Conservation (phyloP, 2,329 filamentous ascomycete species). For the Trichoderma hamatum region DNA sequence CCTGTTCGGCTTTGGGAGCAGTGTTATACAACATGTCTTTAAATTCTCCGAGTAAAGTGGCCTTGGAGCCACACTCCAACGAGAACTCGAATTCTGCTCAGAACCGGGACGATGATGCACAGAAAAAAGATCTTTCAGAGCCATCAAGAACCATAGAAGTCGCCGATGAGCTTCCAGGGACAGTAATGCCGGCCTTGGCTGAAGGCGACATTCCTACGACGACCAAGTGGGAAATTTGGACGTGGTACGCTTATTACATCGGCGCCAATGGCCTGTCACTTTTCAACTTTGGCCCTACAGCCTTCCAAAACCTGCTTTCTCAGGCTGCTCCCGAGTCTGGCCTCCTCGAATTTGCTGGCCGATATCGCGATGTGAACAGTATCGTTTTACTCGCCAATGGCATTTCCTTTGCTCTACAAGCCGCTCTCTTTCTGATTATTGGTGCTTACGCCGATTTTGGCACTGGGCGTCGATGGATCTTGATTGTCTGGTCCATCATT, state of each 20-base stretch:
- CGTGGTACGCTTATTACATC: constrained; percentile 28
- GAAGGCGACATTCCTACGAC: constrained; percentile 25
- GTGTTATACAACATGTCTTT: constrained; percentile 14
- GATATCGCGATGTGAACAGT: constrained; percentile 62
- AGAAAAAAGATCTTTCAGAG: background rate
- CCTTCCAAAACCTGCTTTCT: constrained; percentile 28
- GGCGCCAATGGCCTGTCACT: constrained; percentile 27
- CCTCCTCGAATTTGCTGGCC: constrained; percentile 58
- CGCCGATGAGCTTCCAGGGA: constrained; percentile 22
- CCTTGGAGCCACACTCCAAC: background rate
- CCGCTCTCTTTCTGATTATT: constrained; percentile 57
- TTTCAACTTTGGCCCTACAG: constrained; percentile 30
- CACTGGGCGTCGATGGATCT: constrained; percentile 59
- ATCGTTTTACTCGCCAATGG: constrained; percentile 68
- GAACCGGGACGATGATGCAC: background rate
- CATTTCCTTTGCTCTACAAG: constrained; percentile 68
- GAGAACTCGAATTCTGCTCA: background rate
- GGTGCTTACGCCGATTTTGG: constrained; percentile 66
- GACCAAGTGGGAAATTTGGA: constrained; percentile 27
- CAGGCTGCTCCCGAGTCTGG: constrained; percentile 54
- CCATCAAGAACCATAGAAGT: constrained; percentile 6
- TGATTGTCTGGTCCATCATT: constrained; percentile 62
- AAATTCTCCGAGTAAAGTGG: background rate
- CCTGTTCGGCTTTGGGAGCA: constrained; percentile 1
- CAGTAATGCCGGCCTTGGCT: constrained; percentile 18